Base-by-base conservation (phyloP, 441 rosid genomes). In the Syzygium syzygioides region DNA sequence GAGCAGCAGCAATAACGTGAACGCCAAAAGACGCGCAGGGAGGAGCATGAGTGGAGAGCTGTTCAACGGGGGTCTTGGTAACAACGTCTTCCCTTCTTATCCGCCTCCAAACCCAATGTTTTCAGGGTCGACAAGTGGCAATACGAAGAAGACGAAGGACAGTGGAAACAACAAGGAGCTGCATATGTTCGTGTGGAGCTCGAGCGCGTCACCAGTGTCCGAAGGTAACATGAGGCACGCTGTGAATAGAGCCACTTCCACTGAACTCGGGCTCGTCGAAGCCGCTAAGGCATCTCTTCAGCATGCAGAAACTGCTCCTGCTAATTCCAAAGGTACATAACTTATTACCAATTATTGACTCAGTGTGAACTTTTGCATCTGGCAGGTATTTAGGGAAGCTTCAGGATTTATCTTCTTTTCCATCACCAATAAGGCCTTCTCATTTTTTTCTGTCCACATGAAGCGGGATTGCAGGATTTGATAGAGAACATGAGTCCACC, bases 161-260 rank as follows among this genome's bases (percentile, higher is more conserved):
- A 91, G 90, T 80, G 91, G 87, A 53, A 89, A 88, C 56, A 95
- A 91, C 86, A 95, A 95, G 89, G 98, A 97, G 91, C 95, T 94
- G 80, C 97, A 96, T 91, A 95, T 96, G 98, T 97, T 94, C 15
- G 98, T 96, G 45, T 95, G 99, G 99, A 96, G 98, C 91, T 95
- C 98, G 8, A 96, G 95, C 89, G 94, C 97, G 14, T 97, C 98
- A 55, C 98, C 99, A 0, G 97, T 94, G 41, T 96, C 97, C 0
- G 98, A 97, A 92, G 98, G 94, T 20, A 95, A 96, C 87, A 89
- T 92, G 26, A 94, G 93, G 87, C 94, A 94, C 68, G 94, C 93
- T 25, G 94, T 94, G 55, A 92, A 94, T 53, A 92, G 94, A 89
- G 94, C 93, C 87, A 92, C 93, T 83, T 96, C 96, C 54, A 89